Evolutionary conservation across 768 basidiomycete genomes (phyloP).

Genomic region (Xerocomellus chrysenteron): DNA sequence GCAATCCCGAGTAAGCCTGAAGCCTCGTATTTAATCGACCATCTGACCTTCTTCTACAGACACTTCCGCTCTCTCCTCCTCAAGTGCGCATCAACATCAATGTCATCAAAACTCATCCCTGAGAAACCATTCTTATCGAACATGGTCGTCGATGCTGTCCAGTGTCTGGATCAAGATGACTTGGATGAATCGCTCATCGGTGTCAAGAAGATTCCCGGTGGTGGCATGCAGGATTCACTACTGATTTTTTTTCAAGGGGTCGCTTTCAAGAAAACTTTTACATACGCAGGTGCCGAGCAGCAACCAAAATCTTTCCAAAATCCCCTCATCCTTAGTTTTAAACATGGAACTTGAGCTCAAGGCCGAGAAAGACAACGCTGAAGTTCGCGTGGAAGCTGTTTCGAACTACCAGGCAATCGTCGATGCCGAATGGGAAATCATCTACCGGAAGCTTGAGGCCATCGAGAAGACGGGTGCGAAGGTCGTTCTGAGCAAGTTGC

Average conservation of each 20-base stretch:
- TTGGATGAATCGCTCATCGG: slow-evolving; percentile 96
- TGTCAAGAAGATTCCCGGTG: slow-evolving; percentile 96
- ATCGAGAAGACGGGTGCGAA: slow-evolving; percentile 96
- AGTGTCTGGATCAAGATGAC: slow-evolving; percentile 87
- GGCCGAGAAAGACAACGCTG: slow-evolving; percentile 99
- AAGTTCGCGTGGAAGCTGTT: slow-evolving; percentile 94
- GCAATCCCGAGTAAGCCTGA: slow-evolving; percentile 78
- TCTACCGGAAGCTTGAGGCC: slow-evolving; percentile 94
- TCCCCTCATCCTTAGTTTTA: slow-evolving; percentile 84
- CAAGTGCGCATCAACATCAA: slow-evolving; percentile 98
- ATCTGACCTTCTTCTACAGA: slow-evolving; percentile 41
- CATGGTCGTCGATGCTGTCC: slow-evolving; percentile 98
- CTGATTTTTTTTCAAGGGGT: slow-evolving; percentile 89
- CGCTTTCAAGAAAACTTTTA: slow-evolving; percentile 99
- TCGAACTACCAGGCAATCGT: slow-evolving; percentile 99
- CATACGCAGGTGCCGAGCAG: slow-evolving; percentile 98
- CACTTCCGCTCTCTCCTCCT: slow-evolving; percentile 91
- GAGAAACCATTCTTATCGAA: slow-evolving; percentile 98
- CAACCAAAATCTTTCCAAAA: slow-evolving; percentile 91
- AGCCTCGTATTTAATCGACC: neutral
- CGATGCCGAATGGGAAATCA: slow-evolving; percentile 99
- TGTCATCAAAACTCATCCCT: slow-evolving; percentile 99
- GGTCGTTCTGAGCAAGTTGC: slow-evolving; percentile 95
- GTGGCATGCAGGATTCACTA: slow-evolving; percentile 94
- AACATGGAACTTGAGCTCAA: slow-evolving; percentile 99